Evolutionary conservation across 2,329 filamentous ascomycete species (phyloP), one percentile per base, ranked within the genome.

Genomic region (Nemania sp.): DNA sequence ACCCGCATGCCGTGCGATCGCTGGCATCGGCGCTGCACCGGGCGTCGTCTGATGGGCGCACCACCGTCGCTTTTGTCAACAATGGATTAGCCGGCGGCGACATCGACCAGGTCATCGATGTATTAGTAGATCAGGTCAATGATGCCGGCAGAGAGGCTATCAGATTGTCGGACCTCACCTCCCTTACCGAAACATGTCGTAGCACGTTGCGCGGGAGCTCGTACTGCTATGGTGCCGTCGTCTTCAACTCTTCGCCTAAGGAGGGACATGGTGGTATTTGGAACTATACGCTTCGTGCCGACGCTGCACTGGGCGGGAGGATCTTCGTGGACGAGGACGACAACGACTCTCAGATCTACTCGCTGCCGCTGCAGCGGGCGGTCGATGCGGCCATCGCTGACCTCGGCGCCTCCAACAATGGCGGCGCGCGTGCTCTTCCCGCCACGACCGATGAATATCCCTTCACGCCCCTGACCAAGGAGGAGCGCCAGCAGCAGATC

Each of bases 251-350:
- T 0, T 95, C 90, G 5, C 90, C 91, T 0, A 78, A 72, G 1
- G 86, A 94, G 72, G 90, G 90, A 8, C 59, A 69, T 1, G 80
- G 79, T 6, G 80, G 80, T 1, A 71, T 81, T 39, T 96, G 92
- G 92, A 95, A 94, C 71, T 97, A 96, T 67, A 92, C 90, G 0
- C 77, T 96, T 22, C 80, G 89, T 52, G 85, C 85, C 2, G 92
- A 96, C 67, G 86, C 86, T 30, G 78, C 83, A 0, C 77, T 96
- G 52, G 86, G 86, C 17, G 69, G 72, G 6, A 81, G 80, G 49
- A 84, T 95, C 56, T 79, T 86, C 59, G 81, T 88, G 24, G 76
- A 85, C 28, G 75, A 76, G n/a, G 71, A 78, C 39, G 78, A 80
- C 60, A 96, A 96, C 66, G 88, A 90, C 68, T 83, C 83, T 42